These are phyloP conservation scores for Misopates orontium DNA, from an alignment of 257 asterid species.

Conservation along the genomic window DNA sequence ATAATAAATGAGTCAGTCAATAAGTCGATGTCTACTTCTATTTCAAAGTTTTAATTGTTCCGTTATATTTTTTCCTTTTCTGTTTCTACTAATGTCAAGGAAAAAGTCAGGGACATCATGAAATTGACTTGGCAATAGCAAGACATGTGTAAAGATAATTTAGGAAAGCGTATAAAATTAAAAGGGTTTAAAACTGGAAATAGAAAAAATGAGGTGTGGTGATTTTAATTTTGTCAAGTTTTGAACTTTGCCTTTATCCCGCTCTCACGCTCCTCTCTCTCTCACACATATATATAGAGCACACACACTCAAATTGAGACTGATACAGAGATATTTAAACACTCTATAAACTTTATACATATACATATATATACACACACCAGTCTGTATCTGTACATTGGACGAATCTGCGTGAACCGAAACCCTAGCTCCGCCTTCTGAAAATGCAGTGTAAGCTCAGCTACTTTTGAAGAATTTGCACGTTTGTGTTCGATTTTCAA, in stretches of 20 bases:
- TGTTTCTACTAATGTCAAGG: no score
- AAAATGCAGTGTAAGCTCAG: slow-evolving; percentile 13
- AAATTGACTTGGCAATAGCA: neutral
- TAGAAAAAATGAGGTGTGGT: slow-evolving; percentile 37
- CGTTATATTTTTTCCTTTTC: no score
- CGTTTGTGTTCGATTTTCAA: neutral
- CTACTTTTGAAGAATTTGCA: neutral
- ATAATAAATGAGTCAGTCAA: no score
- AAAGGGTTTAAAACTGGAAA: slow-evolving; percentile 17
- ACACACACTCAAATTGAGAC: neutral
- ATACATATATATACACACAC: neutral
- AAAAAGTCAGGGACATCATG: neutral
- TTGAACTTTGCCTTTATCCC: neutral
- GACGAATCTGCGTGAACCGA: neutral
- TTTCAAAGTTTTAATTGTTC: neutral
- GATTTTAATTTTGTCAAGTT: neutral
- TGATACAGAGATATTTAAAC: neutral
- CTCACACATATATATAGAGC: no score
- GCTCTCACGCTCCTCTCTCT: neutral
- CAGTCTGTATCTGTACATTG: neutral
- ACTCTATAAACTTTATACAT: no score
- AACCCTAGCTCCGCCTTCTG: neutral
- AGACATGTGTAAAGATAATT: neutral
- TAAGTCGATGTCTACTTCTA: no score
- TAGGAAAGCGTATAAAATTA: neutral